A percentile compares a stretch with the other conserved stretches of the same genome.
Conservation (phyloP, 2,329 filamentous ascomycete species). For the Ophiocordyceps polyrhachis-furcata region DNA sequence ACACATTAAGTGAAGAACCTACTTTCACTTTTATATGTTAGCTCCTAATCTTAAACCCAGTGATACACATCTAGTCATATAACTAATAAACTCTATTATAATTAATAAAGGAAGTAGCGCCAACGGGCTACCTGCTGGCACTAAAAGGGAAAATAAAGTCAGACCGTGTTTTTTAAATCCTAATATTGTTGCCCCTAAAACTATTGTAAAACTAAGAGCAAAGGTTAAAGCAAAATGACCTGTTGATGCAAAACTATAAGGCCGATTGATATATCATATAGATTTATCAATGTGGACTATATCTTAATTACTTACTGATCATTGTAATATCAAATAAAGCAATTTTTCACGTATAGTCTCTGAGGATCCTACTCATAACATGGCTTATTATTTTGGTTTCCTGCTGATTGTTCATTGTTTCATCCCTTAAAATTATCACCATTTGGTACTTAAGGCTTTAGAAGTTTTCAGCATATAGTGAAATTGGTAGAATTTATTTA, state of each 20-base stretch:
- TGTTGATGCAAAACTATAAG: not conserved
- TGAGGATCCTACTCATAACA: not conserved
- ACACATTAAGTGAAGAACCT: not conserved
- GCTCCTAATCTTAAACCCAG: not conserved
- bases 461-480: not conserved
- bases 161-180: not conserved
- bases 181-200: not conserved
- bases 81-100: not conserved
- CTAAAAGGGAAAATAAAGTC: not conserved
- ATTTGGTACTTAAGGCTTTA: not conserved
- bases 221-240: not conserved
- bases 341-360: not conserved
- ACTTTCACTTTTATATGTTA: not conserved
- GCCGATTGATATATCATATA: not conserved
- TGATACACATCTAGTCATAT: not conserved
- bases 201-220: not conserved
- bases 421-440: not conserved
- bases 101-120: not conserved
- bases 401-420: not conserved
- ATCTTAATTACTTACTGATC: not conserved
- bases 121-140: not conserved
- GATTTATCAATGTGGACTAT: not conserved
- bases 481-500: not conserved
- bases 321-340: not conserved
- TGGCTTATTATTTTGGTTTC: not conserved